phyloP scores from a whole-genome alignment of 2,329 filamentous ascomycete species.

The Nothophaeocryptopus gaeumannii region DNA sequence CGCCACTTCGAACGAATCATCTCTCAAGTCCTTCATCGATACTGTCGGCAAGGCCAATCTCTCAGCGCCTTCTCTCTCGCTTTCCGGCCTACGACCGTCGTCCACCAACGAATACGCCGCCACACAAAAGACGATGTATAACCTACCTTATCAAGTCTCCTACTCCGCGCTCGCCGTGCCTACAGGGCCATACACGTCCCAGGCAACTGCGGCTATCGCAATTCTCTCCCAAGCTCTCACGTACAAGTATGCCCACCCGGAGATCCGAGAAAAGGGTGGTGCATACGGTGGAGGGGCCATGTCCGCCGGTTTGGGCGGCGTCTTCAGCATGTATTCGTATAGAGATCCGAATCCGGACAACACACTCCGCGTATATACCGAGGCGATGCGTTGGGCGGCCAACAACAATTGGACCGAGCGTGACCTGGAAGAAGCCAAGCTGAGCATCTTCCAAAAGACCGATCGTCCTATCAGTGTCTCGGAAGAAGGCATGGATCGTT shows the following conservation, averaged over 20 bases:
- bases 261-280: slow-evolving; percentile 95
- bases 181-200: slow-evolving; percentile 77
- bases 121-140: slow-evolving; percentile 74
- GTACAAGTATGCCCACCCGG: slow-evolving; percentile 93
- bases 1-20: slow-evolving; percentile 64
- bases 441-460: slow-evolving; percentile 86
- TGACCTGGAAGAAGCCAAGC: slow-evolving; percentile 93
- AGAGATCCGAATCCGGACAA: slow-evolving; percentile 93
- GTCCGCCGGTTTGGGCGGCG: slow-evolving; percentile 71
- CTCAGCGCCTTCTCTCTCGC: slow-evolving; percentile 12
- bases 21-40: slow-evolving; percentile 67
- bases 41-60: slow-evolving; percentile 31
- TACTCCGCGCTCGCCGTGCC: slow-evolving; percentile 81
- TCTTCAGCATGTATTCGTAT: slow-evolving; percentile 96
- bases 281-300: slow-evolving; percentile 93
- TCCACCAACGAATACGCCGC: slow-evolving; percentile 32
- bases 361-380: slow-evolving; percentile 78
- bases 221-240: slow-evolving; percentile 89
- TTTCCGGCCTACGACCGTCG: background rate
- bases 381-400: slow-evolving; percentile 77
- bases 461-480: slow-evolving; percentile 87
- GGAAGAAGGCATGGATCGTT: slow-evolving; percentile 80
- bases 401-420: slow-evolving; percentile 77
- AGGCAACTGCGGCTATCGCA: slow-evolving; percentile 74
- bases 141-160: slow-evolving; percentile 94